Evolutionary conservation across 148 eudicot genomes (phyloP), one percentile per base, ranked within the genome.

Genomic region (Cornus kousa): DNA sequence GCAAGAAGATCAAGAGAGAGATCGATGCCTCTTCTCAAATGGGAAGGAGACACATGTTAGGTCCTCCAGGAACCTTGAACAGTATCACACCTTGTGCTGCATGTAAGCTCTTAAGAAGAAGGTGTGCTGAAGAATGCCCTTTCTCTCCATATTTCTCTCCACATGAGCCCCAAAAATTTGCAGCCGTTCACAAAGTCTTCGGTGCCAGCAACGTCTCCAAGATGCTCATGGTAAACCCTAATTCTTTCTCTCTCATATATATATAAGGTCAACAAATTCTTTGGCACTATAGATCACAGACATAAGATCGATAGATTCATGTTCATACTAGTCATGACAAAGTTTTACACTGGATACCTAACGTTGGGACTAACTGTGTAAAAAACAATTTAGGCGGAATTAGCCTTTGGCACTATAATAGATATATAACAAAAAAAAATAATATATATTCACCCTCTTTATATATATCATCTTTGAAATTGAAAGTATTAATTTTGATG

Each of bases 201-300:
- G 98, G 98, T 6, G 97, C 97, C 12, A 94, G 97, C 90, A 94
- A 92, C 59, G 95, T 94, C 85, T 90, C 95, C 83, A 94, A 94
- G 89, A 78, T 92, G 91, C 94, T 94, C 75, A 80, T 86, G 97
- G 98, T 91, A 81, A 70, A 11, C 35, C 66, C 48, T 9, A 4
- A 60, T 4, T 71, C 31, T 16, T 3, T 14, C 2, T 17, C 9
- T 19, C 4, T 60, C 4, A 60, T 60, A 60, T 17, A 60, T 17
- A 16, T 17, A 60, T 17, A 60, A n/a, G 3, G 28, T 28, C 28
- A 28, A 28, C 28, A 28, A 28, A 28, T 28, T 28, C 28, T 28
- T 12, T 55, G 60, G 60, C 9, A 11, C 60, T 55, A 10, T 55
- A 16, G 60, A 55, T 55, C 60, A 55, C 12, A 8, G 16, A 55